phyloP scores from a whole-genome alignment of 2,329 filamentous ascomycete species.

The Aureobasidium mangrovei region DNA sequence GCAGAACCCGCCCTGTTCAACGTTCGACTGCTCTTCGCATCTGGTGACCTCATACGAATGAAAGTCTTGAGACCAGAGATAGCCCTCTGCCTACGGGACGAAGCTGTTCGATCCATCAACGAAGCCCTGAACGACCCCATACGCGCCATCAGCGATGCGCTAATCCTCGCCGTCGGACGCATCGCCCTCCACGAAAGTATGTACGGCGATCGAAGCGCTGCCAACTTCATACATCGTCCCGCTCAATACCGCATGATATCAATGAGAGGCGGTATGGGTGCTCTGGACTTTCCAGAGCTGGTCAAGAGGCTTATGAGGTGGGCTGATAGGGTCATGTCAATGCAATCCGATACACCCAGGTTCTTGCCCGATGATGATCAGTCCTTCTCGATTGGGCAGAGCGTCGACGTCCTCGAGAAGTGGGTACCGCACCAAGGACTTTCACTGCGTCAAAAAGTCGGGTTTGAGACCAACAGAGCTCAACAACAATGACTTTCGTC shows the following conservation, averaged over 20 bases:
- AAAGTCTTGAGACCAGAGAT: slow-evolving; percentile 34
- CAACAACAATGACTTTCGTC: background rate
- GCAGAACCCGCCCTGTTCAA: slow-evolving; percentile 27
- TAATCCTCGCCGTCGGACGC: slow-evolving; percentile 38
- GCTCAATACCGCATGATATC: slow-evolving; percentile 27
- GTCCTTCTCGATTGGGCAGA: slow-evolving; percentile 15
- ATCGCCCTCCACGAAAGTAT: slow-evolving; percentile 28
- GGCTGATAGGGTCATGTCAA: slow-evolving; percentile 27
- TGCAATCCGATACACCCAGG: slow-evolving; percentile 23
- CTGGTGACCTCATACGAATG: slow-evolving; percentile 25
- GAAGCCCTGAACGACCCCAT: slow-evolving; percentile 27
- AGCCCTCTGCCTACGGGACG: slow-evolving; percentile 34
- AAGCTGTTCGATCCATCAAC: slow-evolving; percentile 39
- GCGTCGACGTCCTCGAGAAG: slow-evolving; percentile 23
- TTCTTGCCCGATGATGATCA: slow-evolving; percentile 24
- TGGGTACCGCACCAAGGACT: slow-evolving; percentile 25
- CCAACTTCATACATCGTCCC: slow-evolving; percentile 24
- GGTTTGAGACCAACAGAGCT: background rate
- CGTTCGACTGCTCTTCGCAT: slow-evolving; percentile 26
- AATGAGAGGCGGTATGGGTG: slow-evolving; percentile 25
- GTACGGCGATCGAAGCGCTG: slow-evolving; percentile 26
- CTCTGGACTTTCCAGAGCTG: slow-evolving; percentile 24
- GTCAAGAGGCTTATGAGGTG: slow-evolving; percentile 28
- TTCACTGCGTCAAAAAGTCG: slow-evolving; percentile 23
- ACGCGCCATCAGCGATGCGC: slow-evolving; percentile 31